Base-by-base conservation (phyloP, 1,284 basidiomycete genomes). In the Ceratobasidium sp. region DNA sequence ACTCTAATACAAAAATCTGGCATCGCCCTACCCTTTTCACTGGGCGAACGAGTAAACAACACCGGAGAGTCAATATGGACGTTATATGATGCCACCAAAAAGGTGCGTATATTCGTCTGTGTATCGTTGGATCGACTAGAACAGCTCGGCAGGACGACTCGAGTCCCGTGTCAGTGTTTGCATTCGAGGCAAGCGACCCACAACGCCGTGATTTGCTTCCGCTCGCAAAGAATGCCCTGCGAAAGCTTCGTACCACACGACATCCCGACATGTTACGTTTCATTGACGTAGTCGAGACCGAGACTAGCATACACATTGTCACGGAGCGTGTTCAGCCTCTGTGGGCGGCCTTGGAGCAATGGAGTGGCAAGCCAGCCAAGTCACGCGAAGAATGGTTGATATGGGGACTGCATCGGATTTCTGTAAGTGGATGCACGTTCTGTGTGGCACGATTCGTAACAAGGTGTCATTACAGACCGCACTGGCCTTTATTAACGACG, bases 231-330 rank as follows among this genome's bases (percentile, higher is more conserved):
- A 99, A 99, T 84, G 91, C 96, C 0, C 86, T 98, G 46, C 91
- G 94, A 78, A 99, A 97, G 84, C 87, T 99, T 13, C 89, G 97
- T 54, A 95, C 95, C 1, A 93, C 94, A 7, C 90, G 98, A 49
- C 98, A 99, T 86, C 98, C 98, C 0, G 94, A 99, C 83, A 90
- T 99, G 2, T 90, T 99, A 80, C 97, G 95, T 82, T 97, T 98
- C 84, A 90, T 99, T 85, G 97, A 98, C 80, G 95, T 90, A 0
- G 91, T 95, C 6, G 97, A 98, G 82, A 94, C 95, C 1, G 95
- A 97, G 64, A 90, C 90, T 0, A 89, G 90, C 0, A 90, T 99
- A 54, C 94, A 96, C 84, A 95, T 99, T 80, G 94, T 98, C 86
- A 98, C 97, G 0, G 98, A 99, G 84, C 92, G 94, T 2, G 93